Percentiles rank a stretch among this genome's conserved stretches.
Evolutionary conservation across 2,329 filamentous ascomycete species (phyloP).

Genomic region (Trichophyton verrucosum): DNA sequence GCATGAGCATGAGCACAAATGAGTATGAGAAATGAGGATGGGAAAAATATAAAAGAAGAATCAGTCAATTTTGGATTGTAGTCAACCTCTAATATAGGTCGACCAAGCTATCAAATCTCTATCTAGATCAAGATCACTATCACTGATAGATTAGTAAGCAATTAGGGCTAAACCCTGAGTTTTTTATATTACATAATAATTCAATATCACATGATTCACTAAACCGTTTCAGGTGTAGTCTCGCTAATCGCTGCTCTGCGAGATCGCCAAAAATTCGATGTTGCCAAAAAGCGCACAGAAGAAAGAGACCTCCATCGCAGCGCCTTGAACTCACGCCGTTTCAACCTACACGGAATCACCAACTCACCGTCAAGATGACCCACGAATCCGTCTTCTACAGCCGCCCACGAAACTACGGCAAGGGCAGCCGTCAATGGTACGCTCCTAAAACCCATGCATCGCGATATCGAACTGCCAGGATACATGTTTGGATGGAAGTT

Average conservation of each 20-base stretch:
- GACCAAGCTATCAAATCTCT: too few species aligned
- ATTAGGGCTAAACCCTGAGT: neutral
- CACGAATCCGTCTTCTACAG: conserved; percentile 99
- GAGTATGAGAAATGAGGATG: neutral
- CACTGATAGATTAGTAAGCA: neutral
- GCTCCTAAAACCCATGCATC: conserved; percentile 22
- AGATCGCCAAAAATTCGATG: neutral
- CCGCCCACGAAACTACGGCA: conserved; percentile 92
- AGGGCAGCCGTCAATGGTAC: conserved; percentile 89
- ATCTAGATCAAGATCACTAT: neutral
- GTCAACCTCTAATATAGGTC: neutral
- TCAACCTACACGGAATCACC: neutral
- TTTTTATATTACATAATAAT: neutral
- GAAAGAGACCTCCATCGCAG: neutral
- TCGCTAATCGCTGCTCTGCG: neutral
- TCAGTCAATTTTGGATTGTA: neutral
- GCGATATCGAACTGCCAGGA: neutral
- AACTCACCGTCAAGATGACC: conserved; percentile 46
- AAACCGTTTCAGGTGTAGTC: neutral
- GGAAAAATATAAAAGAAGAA: neutral
- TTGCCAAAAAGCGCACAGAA: neutral
- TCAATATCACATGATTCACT: neutral
- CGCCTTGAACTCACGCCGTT: neutral
- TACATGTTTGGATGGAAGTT: neutral
- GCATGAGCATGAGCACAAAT: neutral